A percentile compares a stretch with the other conserved stretches of the same genome.
These are phyloP conservation scores for Thielaviopsis ethacetica DNA, from an alignment of 2,329 filamentous ascomycete genomes.

Conservation along the genomic window DNA sequence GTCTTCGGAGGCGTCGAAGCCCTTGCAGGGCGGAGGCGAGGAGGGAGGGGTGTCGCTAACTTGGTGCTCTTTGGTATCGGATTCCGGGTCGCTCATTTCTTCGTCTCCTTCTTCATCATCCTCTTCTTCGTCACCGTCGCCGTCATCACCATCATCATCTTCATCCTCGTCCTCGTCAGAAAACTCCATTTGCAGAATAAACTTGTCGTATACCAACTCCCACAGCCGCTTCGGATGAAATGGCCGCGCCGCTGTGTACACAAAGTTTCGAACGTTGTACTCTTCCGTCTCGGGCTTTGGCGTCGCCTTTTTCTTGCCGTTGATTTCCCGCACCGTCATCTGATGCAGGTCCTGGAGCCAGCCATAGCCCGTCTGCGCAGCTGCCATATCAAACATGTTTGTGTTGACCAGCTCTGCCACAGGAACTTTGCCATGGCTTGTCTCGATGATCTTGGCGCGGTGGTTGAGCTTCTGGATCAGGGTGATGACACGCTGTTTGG, in stretches of 20 bases:
- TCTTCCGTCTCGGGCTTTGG: slow-evolving; percentile 58
- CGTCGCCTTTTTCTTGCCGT: slow-evolving; percentile 35
- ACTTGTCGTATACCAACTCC: slow-evolving; percentile 30
- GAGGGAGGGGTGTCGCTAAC: slow-evolving; percentile 12
- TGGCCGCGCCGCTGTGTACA: slow-evolving; percentile 44
- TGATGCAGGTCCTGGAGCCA: slow-evolving; percentile 56
- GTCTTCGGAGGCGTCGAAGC: slow-evolving; percentile 9
- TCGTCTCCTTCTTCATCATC: slow-evolving; percentile 17
- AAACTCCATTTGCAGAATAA: slow-evolving; percentile 32
- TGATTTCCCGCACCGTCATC: slow-evolving; percentile 44
- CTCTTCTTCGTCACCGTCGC: slow-evolving; percentile 19
- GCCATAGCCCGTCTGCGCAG: slow-evolving; percentile 47
- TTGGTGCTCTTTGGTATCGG: neutral
- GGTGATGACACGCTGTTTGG: slow-evolving; percentile 29
- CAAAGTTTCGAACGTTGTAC: slow-evolving; percentile 56
- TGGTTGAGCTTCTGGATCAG: slow-evolving; percentile 49
- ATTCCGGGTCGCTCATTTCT: slow-evolving; percentile 4
- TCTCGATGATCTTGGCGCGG: slow-evolving; percentile 45
- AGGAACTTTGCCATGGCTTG: slow-evolving; percentile 41
- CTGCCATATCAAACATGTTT: slow-evolving; percentile 45
- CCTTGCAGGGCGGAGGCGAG: slow-evolving; percentile 10
- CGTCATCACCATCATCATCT: slow-evolving; percentile 20
- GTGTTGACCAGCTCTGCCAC: slow-evolving; percentile 50
- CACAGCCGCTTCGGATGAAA: slow-evolving; percentile 33
- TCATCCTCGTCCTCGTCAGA: slow-evolving; percentile 21